Conservation (phyloP, 2,329 filamentous ascomycete genomes). For the Stromatinia cepivora region DNA sequence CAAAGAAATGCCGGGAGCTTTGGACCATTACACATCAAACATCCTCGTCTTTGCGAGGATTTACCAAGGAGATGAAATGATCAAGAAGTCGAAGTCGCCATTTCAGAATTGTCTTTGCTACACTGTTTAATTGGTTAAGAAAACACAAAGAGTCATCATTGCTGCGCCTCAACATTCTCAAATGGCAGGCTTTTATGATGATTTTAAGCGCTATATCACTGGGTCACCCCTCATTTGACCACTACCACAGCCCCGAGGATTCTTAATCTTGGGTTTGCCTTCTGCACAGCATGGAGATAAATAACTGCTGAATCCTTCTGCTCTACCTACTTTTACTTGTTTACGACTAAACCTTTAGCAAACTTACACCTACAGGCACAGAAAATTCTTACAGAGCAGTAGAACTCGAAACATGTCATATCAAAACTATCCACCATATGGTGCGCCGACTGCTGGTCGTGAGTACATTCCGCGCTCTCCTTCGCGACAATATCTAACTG, state of each 20-base stretch:
- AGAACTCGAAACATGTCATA: slow-evolving; percentile 18
- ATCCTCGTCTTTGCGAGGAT: background rate
- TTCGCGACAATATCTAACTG: slow-evolving; percentile 25
- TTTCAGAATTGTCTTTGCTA: background rate
- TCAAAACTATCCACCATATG: slow-evolving; percentile 25
- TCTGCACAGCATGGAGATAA: background rate
- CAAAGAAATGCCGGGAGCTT: background rate
- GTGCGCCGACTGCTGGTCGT: slow-evolving; percentile 29
- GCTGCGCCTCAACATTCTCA: slow-evolving; percentile 6
- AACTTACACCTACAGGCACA: background rate
- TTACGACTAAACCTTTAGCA: background rate
- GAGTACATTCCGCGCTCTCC: slow-evolving; percentile 20
- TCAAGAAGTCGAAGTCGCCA: background rate
- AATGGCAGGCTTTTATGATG: background rate
- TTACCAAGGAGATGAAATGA: slow-evolving; percentile 1
- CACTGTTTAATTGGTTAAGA: background rate
- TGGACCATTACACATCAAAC: background rate
- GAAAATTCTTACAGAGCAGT: background rate
- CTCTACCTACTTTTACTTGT: background rate
- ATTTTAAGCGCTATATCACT: slow-evolving; percentile 4
- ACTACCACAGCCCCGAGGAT: slow-evolving; percentile 5
- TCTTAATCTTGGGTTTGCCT: slow-evolving; percentile 5
- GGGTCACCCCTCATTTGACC: slow-evolving; percentile 13
- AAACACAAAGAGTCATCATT: background rate
- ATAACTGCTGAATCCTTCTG: slow-evolving; percentile 1